Conservation (phyloP, 2,329 filamentous ascomycete species). For the Fusarium gaditjirri region DNA sequence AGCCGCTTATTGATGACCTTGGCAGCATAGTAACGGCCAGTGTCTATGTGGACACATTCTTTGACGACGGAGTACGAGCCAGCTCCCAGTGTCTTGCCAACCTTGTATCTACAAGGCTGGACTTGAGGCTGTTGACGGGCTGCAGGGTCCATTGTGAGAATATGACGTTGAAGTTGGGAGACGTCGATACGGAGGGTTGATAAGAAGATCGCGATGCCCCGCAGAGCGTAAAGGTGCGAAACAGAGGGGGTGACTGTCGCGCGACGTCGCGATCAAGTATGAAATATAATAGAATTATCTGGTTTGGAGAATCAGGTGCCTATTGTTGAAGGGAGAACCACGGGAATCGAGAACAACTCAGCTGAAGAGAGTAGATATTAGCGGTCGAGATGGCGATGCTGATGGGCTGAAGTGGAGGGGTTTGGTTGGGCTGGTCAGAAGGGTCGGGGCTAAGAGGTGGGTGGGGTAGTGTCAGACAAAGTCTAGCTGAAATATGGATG, state of each 20-base stretch:
- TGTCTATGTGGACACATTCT: constrained; percentile 98
- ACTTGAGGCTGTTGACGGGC: constrained; percentile 66
- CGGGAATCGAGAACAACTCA: neutral
- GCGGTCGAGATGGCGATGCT: constrained; percentile 17
- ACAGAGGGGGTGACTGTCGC: neutral
- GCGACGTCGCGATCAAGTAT: neutral
- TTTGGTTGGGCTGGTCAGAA: constrained; percentile 18
- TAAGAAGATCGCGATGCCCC: constrained; percentile 31
- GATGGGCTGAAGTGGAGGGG: constrained; percentile 26
- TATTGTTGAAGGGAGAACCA: neutral
- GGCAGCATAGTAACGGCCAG: constrained; percentile 95
- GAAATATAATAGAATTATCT: neutral
- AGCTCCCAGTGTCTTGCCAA: constrained; percentile 95
- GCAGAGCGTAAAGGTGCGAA: constrained; percentile 18
- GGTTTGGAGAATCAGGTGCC: neutral
- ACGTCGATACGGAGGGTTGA: neutral
- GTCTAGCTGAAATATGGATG: constrained; percentile 28
- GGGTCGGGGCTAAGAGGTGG: constrained; percentile 15
- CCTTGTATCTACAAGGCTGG: constrained; percentile 98
- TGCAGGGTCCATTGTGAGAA: constrained; percentile 35
- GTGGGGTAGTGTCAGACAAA: constrained; percentile 31
- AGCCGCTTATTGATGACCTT: constrained; percentile 99
- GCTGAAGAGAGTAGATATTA: constrained; percentile 17
- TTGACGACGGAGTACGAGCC: constrained; percentile 99
- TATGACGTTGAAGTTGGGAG: constrained; percentile 11